phyloP scores from a whole-genome alignment of 176 grass and related monocot genomes.

The Pharus latifolius region DNA sequence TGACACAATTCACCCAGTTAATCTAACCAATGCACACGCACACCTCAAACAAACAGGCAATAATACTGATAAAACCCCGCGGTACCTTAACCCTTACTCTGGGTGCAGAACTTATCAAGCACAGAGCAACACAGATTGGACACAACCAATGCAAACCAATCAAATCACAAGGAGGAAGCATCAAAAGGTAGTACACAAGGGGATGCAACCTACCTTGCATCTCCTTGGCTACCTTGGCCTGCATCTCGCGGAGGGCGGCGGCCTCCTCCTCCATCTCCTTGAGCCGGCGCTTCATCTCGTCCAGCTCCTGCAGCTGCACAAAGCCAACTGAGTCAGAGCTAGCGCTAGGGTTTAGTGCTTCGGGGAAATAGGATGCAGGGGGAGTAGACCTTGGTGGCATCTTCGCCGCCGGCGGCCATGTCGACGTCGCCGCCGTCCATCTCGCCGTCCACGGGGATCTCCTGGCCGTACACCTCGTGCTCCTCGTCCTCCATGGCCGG shows the following conservation, averaged over 20 bases:
- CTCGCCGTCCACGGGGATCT: conserved; percentile 54
- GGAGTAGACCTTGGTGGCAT: conserved; percentile 29
- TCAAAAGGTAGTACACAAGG: not conserved
- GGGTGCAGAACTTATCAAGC: not conserved
- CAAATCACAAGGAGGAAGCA: not conserved
- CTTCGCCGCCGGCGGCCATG: conserved; percentile 27
- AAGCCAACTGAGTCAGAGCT: not conserved
- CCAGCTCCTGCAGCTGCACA: conserved; percentile 52
- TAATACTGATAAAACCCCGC: too few relatives aligned
- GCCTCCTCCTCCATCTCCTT: conserved; percentile 92
- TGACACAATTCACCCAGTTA: not conserved
- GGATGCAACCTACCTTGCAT: conserved; percentile 49
- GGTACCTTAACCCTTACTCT: too few relatives aligned
- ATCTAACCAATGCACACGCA: too few relatives aligned
- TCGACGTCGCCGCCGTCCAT: conserved; percentile 30
- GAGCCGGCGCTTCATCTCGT: conserved; percentile 76
- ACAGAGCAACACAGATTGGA: too few relatives aligned
- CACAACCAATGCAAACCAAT: too few relatives aligned
- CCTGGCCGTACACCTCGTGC: conserved; percentile 71
- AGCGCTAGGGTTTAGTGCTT: conserved; percentile 18
- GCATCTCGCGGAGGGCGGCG: conserved; percentile 70
- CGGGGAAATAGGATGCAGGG: not conserved
- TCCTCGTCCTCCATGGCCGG: conserved; percentile 55
- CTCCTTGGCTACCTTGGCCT: conserved; percentile 71
- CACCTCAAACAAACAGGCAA: not conserved